Evolutionary conservation across 208 protist genomes (phyloP), one percentile per base, ranked within the genome.

Genomic region (Acanthamoeba rhysodes): DNA sequence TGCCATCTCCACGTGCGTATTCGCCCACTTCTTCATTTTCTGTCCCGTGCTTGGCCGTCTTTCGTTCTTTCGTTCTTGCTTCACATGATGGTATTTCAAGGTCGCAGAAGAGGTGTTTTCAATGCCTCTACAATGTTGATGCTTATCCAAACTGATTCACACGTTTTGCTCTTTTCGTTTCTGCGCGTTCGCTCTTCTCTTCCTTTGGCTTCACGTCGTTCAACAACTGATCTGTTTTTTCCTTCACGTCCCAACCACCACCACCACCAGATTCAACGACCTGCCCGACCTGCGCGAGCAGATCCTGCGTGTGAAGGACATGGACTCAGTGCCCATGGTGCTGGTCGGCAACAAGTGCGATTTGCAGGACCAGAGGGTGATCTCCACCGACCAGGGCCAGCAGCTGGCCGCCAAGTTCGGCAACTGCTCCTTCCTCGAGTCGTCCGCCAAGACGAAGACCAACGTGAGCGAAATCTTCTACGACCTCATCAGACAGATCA

Each of bases 291-390:
- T 98, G 48, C 88, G 97, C 57, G 97, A 98, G 70, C 97, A 98
- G 95, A 98, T 98, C 95, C 95, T 98, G 18, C 93, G 98, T 59
- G 98, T 98, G 18, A 98, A 98, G 95, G 97, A 98, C 80, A 95
- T 84, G 22, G 93, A 95, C 93, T n/a, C 12, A 0, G 96, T 95
- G 76, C 97, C 97, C 41, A 97, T 98, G 93, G 94, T 97, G 27
- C 76, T 98, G 9, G 94, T 97, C 14, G 98, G 97, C 29, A 98
- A 98, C 96, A 98, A 98, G 90, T 94, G 90, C 37, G 97, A 98
- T 97, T 80, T 98, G 32, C 57, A 95, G 48, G 97, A 97, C n/a
- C 96, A 98, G 76, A 94, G 97, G 50, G 96, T 97, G 16, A 96
- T 98, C 37, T 80, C 95, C 16, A 97, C 96, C 48, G 96, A 98